Evolutionary conservation across 495 filamentous ascomycete genomes (phyloP), one percentile per base, ranked within the genome.

Genomic region (Geopyxis carbonaria): DNA sequence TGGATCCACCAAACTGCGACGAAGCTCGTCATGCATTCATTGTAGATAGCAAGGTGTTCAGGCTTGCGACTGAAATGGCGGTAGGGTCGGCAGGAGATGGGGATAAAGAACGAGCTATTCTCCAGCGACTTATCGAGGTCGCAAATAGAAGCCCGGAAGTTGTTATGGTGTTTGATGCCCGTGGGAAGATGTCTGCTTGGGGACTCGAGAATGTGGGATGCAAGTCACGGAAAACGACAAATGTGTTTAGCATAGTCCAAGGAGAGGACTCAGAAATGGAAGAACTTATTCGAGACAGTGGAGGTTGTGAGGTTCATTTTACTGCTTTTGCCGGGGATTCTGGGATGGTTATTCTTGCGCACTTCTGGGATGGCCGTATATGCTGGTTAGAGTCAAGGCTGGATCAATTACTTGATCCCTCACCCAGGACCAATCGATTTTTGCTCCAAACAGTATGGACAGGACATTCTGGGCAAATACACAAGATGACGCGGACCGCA

Each of bases 161-260:
- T 2, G 85, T 82, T 46, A 65, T 94, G 11, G 74, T 87, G 2
- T 64, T 92, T 36, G 86, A 99, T 59, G 76, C 78, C 14, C 63
- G 68, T 25, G 89, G 89, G 3, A 72, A 76, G 47, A 84, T 95
- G 82, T 83, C 80, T 32, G 89, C 86, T 0, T 93, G 87, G 87
- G 91, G 82, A 1, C 55, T 99, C 39, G 86, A 95, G 57, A 83
- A 86, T 52, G 68, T 94, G 18, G 82, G 84, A 13, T 75, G 71
- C 49, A 89, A 82, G 47, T 60, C 63, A 22, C 71, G 66, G 45
- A 70, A 75, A 45, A 67, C 69, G 2, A 66, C 73, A 27, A 75
- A 78, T 53, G 71, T 86, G 20, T 93, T 92, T 63, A 92, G 92
- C 48, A 73, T 95, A 49, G 75, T 83, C 4, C 80, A 93, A 56